Conservation (phyloP, 1,284 basidiomycete species). For the Leccinum cinnamomeum region DNA sequence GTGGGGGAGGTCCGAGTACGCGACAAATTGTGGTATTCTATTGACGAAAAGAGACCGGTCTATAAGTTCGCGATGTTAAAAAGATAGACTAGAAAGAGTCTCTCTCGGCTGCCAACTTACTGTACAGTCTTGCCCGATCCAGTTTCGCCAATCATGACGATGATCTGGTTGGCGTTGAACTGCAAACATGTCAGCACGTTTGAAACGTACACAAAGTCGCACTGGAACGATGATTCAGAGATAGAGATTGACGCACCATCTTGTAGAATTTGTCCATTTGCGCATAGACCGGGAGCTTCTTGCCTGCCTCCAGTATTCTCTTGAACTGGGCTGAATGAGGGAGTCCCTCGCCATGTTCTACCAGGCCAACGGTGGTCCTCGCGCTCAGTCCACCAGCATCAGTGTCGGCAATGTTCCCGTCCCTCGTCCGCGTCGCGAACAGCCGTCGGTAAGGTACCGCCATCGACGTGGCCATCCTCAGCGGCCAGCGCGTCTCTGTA, state of each 20-base stretch:
- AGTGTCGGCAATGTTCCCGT: no score
- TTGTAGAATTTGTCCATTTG: conserved; percentile 93
- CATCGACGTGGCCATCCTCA: no score
- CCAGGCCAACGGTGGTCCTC: no score
- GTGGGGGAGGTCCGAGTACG: conserved; percentile 90
- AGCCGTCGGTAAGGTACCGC: no score
- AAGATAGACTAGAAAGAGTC: conserved; percentile 19
- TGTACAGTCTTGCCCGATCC: conserved; percentile 99
- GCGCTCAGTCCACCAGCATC: no score
- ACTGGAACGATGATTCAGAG: conserved; percentile 36
- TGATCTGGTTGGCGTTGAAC: conserved; percentile 87
- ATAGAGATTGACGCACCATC: conserved; percentile 57
- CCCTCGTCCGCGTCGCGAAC: no score
- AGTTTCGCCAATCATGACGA: conserved; percentile 97
- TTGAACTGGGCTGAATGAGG: conserved; percentile 82
- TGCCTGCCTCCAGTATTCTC: conserved; percentile 83
- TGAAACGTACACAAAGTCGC: conserved; percentile 17
- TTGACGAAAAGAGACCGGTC: conserved; percentile 29
- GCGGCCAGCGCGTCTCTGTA: no score
- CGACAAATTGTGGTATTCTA: conserved; percentile 94
- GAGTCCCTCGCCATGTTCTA: not conserved
- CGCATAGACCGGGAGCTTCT: conserved; percentile 87
- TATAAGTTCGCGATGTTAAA: conserved; percentile 24
- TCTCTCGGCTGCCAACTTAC: conserved; percentile 46
- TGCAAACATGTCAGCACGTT: conserved; percentile 32